Base-by-base conservation (phyloP, 1,284 basidiomycete genomes). In the Anthracocystis setariae region DNA sequence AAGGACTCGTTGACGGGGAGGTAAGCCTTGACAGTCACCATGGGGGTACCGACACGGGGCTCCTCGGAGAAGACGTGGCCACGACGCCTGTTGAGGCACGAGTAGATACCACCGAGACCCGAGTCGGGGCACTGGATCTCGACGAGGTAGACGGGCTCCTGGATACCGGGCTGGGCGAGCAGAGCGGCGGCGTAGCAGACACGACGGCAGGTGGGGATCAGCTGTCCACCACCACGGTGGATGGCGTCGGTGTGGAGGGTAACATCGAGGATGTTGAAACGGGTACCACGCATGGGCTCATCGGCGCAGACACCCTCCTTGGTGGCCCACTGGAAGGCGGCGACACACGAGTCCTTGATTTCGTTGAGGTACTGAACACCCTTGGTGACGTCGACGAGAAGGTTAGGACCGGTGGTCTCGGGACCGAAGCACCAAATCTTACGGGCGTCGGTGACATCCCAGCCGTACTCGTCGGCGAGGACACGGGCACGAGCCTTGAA, bases 361-460 rank as follows among this genome's bases (percentile, higher is more conserved):
- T 99, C 96, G 82, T 83, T 84, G 43, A 85, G 79, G 83, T 84
- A 85, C 77, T 85, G 84, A 66, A 98, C 94, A 88, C 94, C 95
- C 89, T 98, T 99, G 83, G 96, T 97, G 81, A 91, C 92, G 87
- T 98, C 96, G 80, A 97, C 92, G 84, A 99, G 87, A 85, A 99
- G 85, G 87, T 98, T 99, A 72, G 96, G 91, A 62, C 96, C 96
- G 76, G 92, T 94, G 59, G 93, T 97, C 81, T 99, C 96, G 76
- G 96, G 96, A 81, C 95, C 95, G 88, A 99, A 98, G 86, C 92
- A 93, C 96, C 96, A 98, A 83, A 98, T 98, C 89, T 97, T 98
- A 85, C 96, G 89, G 78, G 96, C 96, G 83, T 98, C 96, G 71
- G 95, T 96, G 79, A 98, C 94, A 85, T 98, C 96, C 96, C 96